Conservation (phyloP, 306 rosid species). For the Biancaea sappan region DNA sequence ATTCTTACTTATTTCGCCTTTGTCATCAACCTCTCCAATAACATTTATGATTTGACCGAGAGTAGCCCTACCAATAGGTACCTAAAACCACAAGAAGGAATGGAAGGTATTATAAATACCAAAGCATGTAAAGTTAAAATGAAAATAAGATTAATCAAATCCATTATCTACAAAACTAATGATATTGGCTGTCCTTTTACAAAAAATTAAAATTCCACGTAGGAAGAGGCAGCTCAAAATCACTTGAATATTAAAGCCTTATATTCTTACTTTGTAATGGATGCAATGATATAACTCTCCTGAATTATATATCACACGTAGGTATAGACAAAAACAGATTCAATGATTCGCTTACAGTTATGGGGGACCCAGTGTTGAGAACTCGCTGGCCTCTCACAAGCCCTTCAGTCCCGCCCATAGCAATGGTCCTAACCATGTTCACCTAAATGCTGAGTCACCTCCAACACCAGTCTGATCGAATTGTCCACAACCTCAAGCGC, state of each 20-base stretch:
- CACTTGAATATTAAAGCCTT: no score
- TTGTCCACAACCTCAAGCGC: conserved; percentile 87
- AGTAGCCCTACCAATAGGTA: conserved; percentile 97
- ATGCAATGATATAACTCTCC: no score
- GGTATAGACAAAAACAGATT: no score
- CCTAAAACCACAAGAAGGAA: no score
- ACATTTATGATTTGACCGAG: conserved; percentile 97
- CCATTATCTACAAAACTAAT: no score
- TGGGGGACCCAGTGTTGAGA: conserved; percentile 96
- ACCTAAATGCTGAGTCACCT: conserved; percentile 99
- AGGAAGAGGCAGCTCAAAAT: no score
- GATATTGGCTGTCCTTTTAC: no score
- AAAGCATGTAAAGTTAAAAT: background rate
- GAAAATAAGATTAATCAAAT: no score
- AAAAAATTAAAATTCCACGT: no score
- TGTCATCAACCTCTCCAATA: conserved; percentile 92
- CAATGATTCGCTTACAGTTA: conserved; percentile 58
- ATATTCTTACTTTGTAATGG: no score
- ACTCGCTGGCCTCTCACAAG: conserved; percentile 87
- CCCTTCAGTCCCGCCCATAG: conserved; percentile 98
- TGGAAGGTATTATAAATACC: no score
- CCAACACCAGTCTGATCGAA: conserved; percentile 77
- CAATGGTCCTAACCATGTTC: conserved; percentile 85
- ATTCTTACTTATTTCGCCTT: conserved; percentile 77
- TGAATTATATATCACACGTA: no score